Percentiles rank a stretch among this genome's conserved stretches.
Conservation (phyloP, 306 rosid species). For the Castanea mollissima region DNA sequence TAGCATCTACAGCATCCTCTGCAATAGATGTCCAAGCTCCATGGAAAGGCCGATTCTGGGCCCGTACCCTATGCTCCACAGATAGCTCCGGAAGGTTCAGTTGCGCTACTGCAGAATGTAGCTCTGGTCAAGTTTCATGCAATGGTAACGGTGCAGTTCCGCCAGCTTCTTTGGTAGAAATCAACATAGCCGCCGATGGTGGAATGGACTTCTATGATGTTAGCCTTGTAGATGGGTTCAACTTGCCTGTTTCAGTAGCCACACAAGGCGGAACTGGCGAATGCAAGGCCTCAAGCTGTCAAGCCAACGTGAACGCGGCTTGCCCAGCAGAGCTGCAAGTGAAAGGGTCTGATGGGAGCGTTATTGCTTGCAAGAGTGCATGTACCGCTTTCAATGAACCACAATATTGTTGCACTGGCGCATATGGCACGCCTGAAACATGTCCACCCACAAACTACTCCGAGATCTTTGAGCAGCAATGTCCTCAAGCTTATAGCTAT, state of each 20-base stretch:
- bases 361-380: conserved; percentile 49
- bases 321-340: conserved; percentile 34
- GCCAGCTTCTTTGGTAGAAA: conserved; percentile 40
- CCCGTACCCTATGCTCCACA: conserved; percentile 32
- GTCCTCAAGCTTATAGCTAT: conserved; percentile 23
- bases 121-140: conserved; percentile 32
- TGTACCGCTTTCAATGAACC: conserved; percentile 32
- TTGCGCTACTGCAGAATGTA: conserved; percentile 41
- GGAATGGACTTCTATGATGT: conserved; percentile 43
- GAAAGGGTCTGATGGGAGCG: conserved; percentile 20
- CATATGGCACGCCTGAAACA: background rate
- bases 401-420: conserved; percentile 39
- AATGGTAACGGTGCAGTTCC: conserved; percentile 41
- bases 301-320: conserved; percentile 17
- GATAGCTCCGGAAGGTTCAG: conserved; percentile 23
- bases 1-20: background rate
- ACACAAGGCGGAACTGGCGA: conserved; percentile 24
- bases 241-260: conserved; percentile 29
- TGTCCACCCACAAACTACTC: conserved; percentile 45
- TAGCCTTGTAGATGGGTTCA: conserved; percentile 46
- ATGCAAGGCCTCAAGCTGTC: conserved; percentile 22
- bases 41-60: conserved; percentile 47
- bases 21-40: conserved; percentile 18
- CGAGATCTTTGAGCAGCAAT: conserved; percentile 29
- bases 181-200: conserved; percentile 21